Evolutionary conservation across 129 eudicot species (phyloP), one percentile per base, ranked within the genome.

Genomic region (Artemisia annua): DNA sequence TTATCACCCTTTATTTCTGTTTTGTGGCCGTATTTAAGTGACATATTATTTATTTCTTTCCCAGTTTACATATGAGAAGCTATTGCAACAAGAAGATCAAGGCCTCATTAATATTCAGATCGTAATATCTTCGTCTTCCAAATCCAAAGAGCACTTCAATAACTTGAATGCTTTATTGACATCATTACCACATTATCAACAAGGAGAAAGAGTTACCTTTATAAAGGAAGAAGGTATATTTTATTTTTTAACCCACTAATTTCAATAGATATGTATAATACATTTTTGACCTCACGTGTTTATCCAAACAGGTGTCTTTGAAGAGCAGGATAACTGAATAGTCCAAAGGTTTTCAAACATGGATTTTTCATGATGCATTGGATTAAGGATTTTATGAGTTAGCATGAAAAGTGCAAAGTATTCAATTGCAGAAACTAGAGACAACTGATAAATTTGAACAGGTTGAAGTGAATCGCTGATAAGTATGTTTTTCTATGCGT

Each of bases 51-150:
- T 11, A 61, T n/a, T 61, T 13, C 16, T 39, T 39, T 11, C 46
- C 46, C 8, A 65, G 70, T 65, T 43, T 65, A 17, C 70, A 44
- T 65, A 51, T 51, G 56, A 51, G 56, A 51, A 55, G 61, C 26
- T 55, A 55, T 19, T 55, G 16, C 61, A 55, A 65, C 32, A 44
- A 65, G 70, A 65, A 65, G 70, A 65, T 44, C 14, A 44, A 65
- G 16, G n/a, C 53, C 70, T 4, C 2, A 65, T 54, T 48, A 65
- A 39, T 43, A 44, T 65, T 11, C 70, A 10, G 28, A 44, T 65
- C 9, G 70, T 65, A 26, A 15, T 19, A 50, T 19, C 70, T 39
- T 65, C 53, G 7, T 14, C 70, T 43, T 65, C 70, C 70, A 43
- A 65, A 65, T 51, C 70, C n/a, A 10, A 65, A 18, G 46, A 16